A percentile compares a stretch with the other conserved stretches of the same genome.
Evolutionary conservation across 1,284 basidiomycete species (phyloP).

Genomic region (Ganoderma meredithae): DNA sequence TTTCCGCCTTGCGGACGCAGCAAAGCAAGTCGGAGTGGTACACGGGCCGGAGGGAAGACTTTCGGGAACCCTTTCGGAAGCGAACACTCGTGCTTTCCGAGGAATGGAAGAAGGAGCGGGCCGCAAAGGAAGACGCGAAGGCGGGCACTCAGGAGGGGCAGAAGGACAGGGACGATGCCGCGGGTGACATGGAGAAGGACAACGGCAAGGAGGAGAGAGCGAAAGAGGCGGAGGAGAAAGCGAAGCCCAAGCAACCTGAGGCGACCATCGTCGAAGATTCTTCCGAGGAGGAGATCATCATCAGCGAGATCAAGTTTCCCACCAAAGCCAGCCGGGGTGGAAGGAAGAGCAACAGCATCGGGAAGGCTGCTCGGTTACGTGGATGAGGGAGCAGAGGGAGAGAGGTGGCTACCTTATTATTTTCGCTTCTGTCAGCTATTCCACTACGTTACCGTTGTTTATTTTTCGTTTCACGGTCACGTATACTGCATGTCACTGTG

Average conservation of each 20-base stretch:
- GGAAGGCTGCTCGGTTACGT: constrained; percentile 24
- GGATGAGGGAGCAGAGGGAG: not conserved
- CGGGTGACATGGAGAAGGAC: constrained; percentile 36
- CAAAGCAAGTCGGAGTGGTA: constrained; percentile 58
- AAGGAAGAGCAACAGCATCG: constrained; percentile 14
- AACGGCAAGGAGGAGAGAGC: constrained; percentile 37
- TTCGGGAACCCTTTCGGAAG: constrained; percentile 45
- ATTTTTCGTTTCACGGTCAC: not conserved
- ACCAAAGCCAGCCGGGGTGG: constrained; percentile 17
- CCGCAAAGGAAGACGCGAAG: constrained; percentile 43
- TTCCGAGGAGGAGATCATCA: constrained; percentile 57
- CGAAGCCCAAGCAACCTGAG: constrained; percentile 39
- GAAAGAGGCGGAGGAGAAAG: constrained; percentile 36
- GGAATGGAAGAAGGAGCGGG: constrained; percentile 50
- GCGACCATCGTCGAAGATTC: constrained; percentile 50
- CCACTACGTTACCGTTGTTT: constrained; percentile 13
- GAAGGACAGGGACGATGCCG: constrained; percentile 39
- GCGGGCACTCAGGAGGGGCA: not conserved
- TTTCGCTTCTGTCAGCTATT: constrained; percentile 16
- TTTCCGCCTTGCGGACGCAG: constrained; percentile 16
- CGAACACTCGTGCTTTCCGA: constrained; percentile 49
- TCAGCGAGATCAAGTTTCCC: constrained; percentile 38
- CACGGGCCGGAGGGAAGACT: constrained; percentile 42
- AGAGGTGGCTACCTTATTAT: constrained; percentile 18
- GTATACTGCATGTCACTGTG: constrained; percentile 10